Base-by-base conservation (phyloP, 2,329 filamentous ascomycete species). In the Sporothrix humicola region DNA sequence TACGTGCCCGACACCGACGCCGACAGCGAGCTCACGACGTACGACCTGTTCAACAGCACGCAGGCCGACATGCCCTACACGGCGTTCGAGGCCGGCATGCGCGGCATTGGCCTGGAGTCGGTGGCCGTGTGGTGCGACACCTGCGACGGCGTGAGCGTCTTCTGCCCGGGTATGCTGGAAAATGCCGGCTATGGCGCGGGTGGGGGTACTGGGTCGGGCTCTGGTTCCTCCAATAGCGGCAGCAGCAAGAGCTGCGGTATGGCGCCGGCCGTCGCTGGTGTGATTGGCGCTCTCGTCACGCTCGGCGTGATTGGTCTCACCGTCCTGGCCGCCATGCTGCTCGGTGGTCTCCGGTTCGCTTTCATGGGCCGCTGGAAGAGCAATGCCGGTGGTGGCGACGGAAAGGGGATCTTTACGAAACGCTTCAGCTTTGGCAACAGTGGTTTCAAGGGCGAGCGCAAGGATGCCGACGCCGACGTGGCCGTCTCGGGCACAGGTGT, bases 1-100 rank as follows among this genome's bases (percentile, higher is more conserved):
- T 90, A 89, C 81, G 85, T 86, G 46, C 84, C 86, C 58, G 84
- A 84, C 72, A 84, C 85, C 7, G 81, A 83, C 20, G 73, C 77
- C 0, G 78, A 79, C 4, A 79, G 81, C 0, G 74, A 78, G 0
- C 81, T 86, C n/a, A 74, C 74, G 2, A 78, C 79, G 48, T 83
- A 84, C 61, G 76, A 82, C 3, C 79, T 87, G 3, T 87, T 87
- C 54, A 79, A 80, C 3, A 77, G 79, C 46, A 77, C 77, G 26
- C 79, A 81, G 20, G 75, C 77, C 3, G 78, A 75, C 37, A 81
- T 87, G 68, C 77, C 79, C 0, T 87, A 82, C 75, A 74, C 74
- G 0, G 79, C 80, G 4, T 88, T 88, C 73, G 74, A 79, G 2
- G 72, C 71, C 1, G 76, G 77, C 13, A 84, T 87, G 80, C 75